Evolutionary conservation across 1,284 basidiomycete species (phyloP), one percentile per base, ranked within the genome.

Genomic region (Trametes versicolor): DNA sequence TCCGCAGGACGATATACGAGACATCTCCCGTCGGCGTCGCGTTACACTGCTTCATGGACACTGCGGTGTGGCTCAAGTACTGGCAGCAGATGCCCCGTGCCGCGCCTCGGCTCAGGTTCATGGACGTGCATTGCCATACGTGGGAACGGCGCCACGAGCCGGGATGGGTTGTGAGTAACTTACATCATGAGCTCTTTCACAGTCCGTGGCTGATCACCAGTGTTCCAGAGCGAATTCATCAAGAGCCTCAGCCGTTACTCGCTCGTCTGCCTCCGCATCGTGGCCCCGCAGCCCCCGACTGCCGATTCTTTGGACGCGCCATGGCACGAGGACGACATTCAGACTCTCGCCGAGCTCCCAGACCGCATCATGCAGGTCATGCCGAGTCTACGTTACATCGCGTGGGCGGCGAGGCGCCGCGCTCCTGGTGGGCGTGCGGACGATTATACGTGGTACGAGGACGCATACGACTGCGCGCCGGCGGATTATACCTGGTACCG

Each of bases 361-460:
- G 65, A 66, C 48, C 47, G 57, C n/a, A 51, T 63, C 49, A 23
- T 43, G 48, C 65, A 63, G 34, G 60, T 51, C 32, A 60, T 66
- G n/a, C 58, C 65, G 27, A 66, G 19, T 36, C 61, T 66, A 0
- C 61, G 65, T 27, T 66, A 66, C 34, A 52, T 66, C 34, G 65
- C 65, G n/a, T 66, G 65, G 65, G 65, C 65, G 15, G 53, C 65
- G 9, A 66, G 53, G 58, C 65, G 65, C 54, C 47, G 48, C 23
- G 51, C 47, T 19, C 58, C 61, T 5, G 53, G 53, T 5, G 37
- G n/a, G 4, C 47, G 51, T 12, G 19, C 27, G 23, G 53, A 62
- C n/a, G 61, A 66, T 25, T 66, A 63, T 36, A 49, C 48, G 41
- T 66, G 65, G 65, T 63, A 63, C 54, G 65, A 66, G 58, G 61